Evolutionary conservation across 139 green algal species (phyloP).

Genomic region (Penium margaritaceum): DNA sequence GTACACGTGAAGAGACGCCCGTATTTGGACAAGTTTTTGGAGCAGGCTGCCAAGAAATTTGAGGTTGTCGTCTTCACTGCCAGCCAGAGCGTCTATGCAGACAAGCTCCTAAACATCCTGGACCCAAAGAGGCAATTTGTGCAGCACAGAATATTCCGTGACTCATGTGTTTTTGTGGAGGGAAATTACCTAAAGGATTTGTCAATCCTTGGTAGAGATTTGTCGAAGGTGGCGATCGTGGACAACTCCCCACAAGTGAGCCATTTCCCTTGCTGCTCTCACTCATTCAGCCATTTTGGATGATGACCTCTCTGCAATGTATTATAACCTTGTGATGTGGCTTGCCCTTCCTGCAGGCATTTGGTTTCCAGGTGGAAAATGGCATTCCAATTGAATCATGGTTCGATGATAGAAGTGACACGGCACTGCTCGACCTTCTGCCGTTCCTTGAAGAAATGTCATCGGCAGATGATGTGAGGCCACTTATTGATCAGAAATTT

Average conservation of each 20-base stretch:
- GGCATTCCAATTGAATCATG: slow-evolving; percentile 91
- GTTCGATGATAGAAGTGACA: slow-evolving; percentile 76
- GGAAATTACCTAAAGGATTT: slow-evolving; percentile 84
- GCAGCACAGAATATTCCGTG: slow-evolving; percentile 81
- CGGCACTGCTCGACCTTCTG: slow-evolving; percentile 73
- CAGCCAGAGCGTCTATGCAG: slow-evolving; percentile 64
- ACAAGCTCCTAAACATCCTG: slow-evolving; percentile 72
- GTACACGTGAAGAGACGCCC: slow-evolving; percentile 64
- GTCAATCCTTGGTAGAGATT: slow-evolving; percentile 76
- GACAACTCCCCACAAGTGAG: slow-evolving; percentile 82
- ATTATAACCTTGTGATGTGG: too few relatives aligned
- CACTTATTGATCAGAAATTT: slow-evolving; percentile 61
- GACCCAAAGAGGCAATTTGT: slow-evolving; percentile 67
- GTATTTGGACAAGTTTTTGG: slow-evolving; percentile 64
- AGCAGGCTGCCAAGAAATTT: slow-evolving; percentile 60
- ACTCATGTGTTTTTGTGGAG: slow-evolving; percentile 84
- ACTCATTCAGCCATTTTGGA: too few relatives aligned
- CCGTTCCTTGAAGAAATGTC: slow-evolving; percentile 76
- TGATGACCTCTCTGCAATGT: too few relatives aligned
- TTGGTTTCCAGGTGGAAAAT: slow-evolving; percentile 68
- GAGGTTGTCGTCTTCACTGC: slow-evolving; percentile 82
- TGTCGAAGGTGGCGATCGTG: slow-evolving; percentile 77
- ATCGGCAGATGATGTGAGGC: slow-evolving; percentile 62
- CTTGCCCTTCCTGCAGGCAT: slow-evolving; percentile 21
- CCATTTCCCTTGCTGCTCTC: too few relatives aligned